Conservation (phyloP, 139 green algal genomes). For the Nannochloris sp. region DNA sequence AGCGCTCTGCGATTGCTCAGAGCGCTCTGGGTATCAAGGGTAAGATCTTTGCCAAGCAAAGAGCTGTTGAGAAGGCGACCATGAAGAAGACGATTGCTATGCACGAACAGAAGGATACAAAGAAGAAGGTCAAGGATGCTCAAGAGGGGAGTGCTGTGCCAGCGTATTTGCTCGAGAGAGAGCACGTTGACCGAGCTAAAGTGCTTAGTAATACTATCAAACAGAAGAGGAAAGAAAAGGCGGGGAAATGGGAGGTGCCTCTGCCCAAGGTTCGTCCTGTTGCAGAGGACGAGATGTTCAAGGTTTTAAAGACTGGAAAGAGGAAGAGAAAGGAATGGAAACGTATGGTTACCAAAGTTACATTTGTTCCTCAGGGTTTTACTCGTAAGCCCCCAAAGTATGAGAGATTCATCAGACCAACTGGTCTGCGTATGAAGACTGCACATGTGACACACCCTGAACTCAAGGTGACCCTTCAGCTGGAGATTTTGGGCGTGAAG, state of each 20-base stretch:
- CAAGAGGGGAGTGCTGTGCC: conserved; percentile 79
- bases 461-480: conserved; percentile 87
- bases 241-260: conserved; percentile 98
- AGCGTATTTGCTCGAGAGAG: conserved; percentile 96
- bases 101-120: conserved; percentile 90
- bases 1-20: conserved; percentile 68
- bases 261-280: conserved; percentile 96
- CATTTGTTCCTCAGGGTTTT: conserved; percentile 93
- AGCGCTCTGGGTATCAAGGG: conserved; percentile 87
- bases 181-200: conserved; percentile 93
- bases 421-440: conserved; percentile 95
- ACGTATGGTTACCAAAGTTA: conserved; percentile 99
- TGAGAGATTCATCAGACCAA: conserved; percentile 97
- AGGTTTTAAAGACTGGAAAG: conserved; percentile 86
- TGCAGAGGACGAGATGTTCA: conserved; percentile 99
- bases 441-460: conserved; percentile 98
- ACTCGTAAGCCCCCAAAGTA: conserved; percentile 99
- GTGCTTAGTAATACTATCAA: conserved; percentile 99
- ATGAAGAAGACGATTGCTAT: conserved; percentile 99
- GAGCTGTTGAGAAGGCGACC: conserved; percentile 90
- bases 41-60: conserved; percentile 97
- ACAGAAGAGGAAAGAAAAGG: conserved; percentile 99
- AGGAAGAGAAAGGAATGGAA: conserved; percentile 96
- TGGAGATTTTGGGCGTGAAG: conserved; percentile 98
- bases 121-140: conserved; percentile 85